Evolutionary conservation across 108 stramenopile species (phyloP).

Genomic region (Cyclotella atomus): DNA sequence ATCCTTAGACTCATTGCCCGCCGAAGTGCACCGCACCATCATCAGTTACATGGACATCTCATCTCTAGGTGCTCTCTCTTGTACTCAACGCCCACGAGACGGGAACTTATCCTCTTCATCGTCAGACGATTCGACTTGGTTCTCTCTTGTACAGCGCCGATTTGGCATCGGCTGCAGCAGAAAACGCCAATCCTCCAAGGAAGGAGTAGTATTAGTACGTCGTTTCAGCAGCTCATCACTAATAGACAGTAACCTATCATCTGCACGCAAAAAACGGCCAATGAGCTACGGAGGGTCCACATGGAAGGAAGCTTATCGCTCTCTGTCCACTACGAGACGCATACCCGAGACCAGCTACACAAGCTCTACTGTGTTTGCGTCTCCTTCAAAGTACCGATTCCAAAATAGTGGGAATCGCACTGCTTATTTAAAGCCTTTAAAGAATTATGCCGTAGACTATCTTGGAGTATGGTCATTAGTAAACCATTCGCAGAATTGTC

Average conservation of each 20-base stretch:
- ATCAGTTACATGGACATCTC: slow-evolving; percentile 37
- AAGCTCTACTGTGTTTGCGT: slow-evolving; percentile 39
- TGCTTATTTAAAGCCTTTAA: too few relatives aligned
- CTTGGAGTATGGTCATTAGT: slow-evolving; percentile 45
- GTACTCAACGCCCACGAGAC: slow-evolving; percentile 4
- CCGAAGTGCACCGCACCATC: slow-evolving; percentile 36
- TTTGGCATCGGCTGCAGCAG: slow-evolving; percentile 42
- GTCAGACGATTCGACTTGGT: slow-evolving; percentile 44
- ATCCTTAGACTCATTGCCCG: slow-evolving; percentile 35
- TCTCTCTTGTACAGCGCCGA: slow-evolving; percentile 27
- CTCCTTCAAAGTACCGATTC: neutral
- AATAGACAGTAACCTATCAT: neutral
- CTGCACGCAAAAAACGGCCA: slow-evolving; percentile 24
- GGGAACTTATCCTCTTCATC: slow-evolving; percentile 22
- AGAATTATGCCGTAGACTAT: too few relatives aligned
- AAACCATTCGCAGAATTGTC: slow-evolving; percentile 47
- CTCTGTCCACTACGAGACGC: slow-evolving; percentile 19
- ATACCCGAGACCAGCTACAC: slow-evolving; percentile 24
- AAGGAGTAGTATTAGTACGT: neutral
- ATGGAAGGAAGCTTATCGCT: slow-evolving; percentile 31
- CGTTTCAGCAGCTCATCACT: slow-evolving; percentile 8
- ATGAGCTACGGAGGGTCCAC: slow-evolving; percentile 36
- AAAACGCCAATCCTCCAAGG: neutral
- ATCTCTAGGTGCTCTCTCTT: slow-evolving; percentile 22
- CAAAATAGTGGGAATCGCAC: neutral